These are phyloP conservation scores for Alnus glutinosa DNA, from an alignment of 306 rosid species.

Conservation along the genomic window DNA sequence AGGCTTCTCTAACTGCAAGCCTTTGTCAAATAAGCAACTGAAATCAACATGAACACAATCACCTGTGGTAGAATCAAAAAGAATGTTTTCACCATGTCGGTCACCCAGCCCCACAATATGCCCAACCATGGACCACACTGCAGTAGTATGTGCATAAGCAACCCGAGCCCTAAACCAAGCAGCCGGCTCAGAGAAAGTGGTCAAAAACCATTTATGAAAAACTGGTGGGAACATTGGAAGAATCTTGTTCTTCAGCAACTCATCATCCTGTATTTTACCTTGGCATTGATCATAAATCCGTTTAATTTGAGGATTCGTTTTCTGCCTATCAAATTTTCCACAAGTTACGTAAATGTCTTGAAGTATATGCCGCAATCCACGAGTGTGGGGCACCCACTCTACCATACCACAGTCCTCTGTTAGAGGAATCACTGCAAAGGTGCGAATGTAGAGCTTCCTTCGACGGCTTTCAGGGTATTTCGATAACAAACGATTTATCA, in stretches of 20 bases:
- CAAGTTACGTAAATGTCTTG: constrained; percentile 80
- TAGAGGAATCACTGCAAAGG: constrained; percentile 93
- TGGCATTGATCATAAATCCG: constrained; percentile 87
- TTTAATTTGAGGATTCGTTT: constrained; percentile 83
- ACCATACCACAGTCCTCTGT: constrained; percentile 99
- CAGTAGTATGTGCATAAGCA: constrained; percentile 96
- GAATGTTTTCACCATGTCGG: constrained; percentile 94
- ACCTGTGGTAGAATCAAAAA: constrained; percentile 91
- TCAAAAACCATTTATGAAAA: constrained; percentile 92
- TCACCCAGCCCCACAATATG: constrained; percentile 98
- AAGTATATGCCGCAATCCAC: constrained; percentile 89
- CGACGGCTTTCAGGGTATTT: constrained; percentile 93
- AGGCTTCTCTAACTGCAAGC: constrained; percentile 96
- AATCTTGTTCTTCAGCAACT: constrained; percentile 74
- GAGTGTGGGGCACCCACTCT: constrained; percentile 97
- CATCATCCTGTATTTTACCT: constrained; percentile 83
- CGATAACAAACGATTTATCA: constrained; percentile 82
- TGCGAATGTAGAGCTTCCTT: constrained; percentile 93
- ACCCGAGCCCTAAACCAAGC: constrained; percentile 97
- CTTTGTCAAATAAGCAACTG: constrained; percentile 97
- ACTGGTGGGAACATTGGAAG: constrained; percentile 97
- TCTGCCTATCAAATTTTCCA: constrained; percentile 86
- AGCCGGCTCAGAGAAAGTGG: constrained; percentile 96
- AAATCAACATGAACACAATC: constrained; percentile 98
- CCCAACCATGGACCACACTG: constrained; percentile 99